Evolutionary conservation across 805 yeast genomes (phyloP), one percentile per base, ranked within the genome.

Genomic region (Ascoidea asiatica): DNA sequence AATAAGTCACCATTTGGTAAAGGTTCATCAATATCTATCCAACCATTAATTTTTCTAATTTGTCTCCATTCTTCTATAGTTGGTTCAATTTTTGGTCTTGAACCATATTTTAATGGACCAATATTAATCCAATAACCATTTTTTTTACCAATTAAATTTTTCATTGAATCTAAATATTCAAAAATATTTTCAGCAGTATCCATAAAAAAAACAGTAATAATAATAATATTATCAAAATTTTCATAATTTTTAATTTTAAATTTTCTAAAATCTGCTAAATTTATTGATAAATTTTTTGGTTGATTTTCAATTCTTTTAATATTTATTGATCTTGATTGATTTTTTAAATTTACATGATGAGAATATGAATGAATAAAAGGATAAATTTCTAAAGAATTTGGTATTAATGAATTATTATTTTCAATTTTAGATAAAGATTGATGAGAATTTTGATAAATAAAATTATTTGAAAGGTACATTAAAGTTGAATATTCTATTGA

Each of bases 91-190:
- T 73, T 67, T 41, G 95, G 79, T 44, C 88, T 83, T 2, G 87
- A 77, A 0, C 97, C 97, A 66, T 92, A 90, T 59, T 89, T 83
- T 48, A 92, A 66, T 0, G 98, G 98, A 0, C 98, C 98, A 13
- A 79, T 69, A 57, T 92, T 90, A 50, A 90, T 75, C 97, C 97
- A 90, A 38, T 71, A 66, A 0, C 85, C 80, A 3, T 69, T 69
- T 15, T 64, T 64, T 6, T 64, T 66, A 6, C 55, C 54, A 8
- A 67, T 61, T 35, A 80, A 53, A 8, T 58, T 53, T 45, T 72
- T 72, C 36, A 90, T 77, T 1, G 81, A 62, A 44, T 81, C 81
- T 44, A 90, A 60, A 59, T 89, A 89, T 38, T 77, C 80, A 50
- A 90, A 67, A 42, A 86, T 57, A 55, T 89, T 85, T 53, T 86